phyloP scores from a whole-genome alignment of 2,329 filamentous ascomycete genomes.

The Parastagonospora avenae region DNA sequence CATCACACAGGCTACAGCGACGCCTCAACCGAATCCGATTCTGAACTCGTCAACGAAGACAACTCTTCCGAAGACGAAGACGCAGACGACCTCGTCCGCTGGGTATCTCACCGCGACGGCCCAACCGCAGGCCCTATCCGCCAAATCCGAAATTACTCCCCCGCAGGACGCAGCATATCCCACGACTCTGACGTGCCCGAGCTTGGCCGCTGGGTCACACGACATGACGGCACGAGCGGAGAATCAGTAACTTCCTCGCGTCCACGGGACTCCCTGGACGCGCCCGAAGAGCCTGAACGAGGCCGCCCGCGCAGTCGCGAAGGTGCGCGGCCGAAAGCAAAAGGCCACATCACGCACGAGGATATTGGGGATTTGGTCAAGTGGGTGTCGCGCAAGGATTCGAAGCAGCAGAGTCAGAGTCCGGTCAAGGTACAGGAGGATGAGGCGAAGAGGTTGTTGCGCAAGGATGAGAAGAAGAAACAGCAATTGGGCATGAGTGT shows the following conservation, averaged over 20 bases:
- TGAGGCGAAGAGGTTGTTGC: neutral
- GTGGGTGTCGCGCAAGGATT: conserved; percentile 28
- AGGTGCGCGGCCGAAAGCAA: conserved; percentile 2
- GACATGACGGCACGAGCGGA: conserved; percentile 30
- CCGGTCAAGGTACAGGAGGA: conserved; percentile 1
- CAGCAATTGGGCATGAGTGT: neutral
- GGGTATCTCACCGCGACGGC: conserved; percentile 30
- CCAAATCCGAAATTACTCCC: conserved; percentile 6
- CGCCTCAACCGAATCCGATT: conserved; percentile 38
- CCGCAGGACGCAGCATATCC: conserved; percentile 11
- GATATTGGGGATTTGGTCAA: conserved; percentile 35
- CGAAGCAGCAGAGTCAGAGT: conserved; percentile 9
- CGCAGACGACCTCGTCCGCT: conserved; percentile 30
- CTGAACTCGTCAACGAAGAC: conserved; percentile 11
- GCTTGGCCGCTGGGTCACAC: conserved; percentile 24
- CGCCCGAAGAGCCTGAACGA: conserved; percentile 7
- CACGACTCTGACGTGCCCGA: conserved; percentile 33
- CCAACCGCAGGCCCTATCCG: conserved; percentile 27
- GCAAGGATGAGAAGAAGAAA: neutral
- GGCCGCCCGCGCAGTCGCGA: conserved; percentile 17
- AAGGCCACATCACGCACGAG: conserved; percentile 18
- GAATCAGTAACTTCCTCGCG: conserved; percentile 15
- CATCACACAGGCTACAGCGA: conserved; percentile 27
- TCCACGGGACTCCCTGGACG: conserved; percentile 3
- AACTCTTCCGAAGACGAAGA: conserved; percentile 23